phyloP scores from a whole-genome alignment of 345 rosid genomes.

The Arabidopsis thaliana region DNA sequence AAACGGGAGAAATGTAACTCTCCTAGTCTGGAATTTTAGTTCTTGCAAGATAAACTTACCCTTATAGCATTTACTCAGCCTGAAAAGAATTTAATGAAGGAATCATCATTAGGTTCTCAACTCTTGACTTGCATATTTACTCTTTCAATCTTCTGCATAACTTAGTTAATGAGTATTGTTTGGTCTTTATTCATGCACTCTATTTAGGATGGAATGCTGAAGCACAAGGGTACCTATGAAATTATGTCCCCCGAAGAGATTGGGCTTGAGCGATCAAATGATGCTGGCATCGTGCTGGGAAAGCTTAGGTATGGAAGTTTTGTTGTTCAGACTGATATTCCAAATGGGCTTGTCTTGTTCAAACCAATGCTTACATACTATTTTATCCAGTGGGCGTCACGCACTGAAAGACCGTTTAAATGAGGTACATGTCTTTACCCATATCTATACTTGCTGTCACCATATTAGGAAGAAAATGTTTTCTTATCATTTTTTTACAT shows the following conservation, averaged over 20 bases:
- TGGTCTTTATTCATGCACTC: background rate
- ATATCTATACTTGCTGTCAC: background rate
- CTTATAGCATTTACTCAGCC: background rate
- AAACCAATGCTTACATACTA: background rate
- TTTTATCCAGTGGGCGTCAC: slow-evolving; percentile 75
- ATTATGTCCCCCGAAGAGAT: slow-evolving; percentile 84
- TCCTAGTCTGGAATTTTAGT: background rate
- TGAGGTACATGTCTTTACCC: slow-evolving; percentile 54
- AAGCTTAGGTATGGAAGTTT: slow-evolving; percentile 65
- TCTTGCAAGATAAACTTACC: background rate
- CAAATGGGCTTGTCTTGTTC: slow-evolving; percentile 6
- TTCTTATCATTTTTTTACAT: slow-evolving; percentile 16
- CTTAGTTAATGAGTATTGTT: background rate
- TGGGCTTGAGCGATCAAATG: slow-evolving; percentile 78
- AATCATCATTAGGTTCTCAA: background rate
- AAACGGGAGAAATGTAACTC: background rate
- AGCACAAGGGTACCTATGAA: slow-evolving; percentile 85
- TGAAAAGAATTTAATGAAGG: background rate
- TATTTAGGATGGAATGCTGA: slow-evolving; percentile 87
- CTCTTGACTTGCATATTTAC: background rate
- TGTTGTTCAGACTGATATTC: background rate
- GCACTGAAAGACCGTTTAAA: slow-evolving; percentile 69
- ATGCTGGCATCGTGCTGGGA: slow-evolving; percentile 86
- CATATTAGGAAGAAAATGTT: slow-evolving; percentile 10
- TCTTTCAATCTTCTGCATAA: background rate